Evolutionary conservation across 352 stramenopile species (phyloP).

Genomic region (Hyaloperonospora brassicae): DNA sequence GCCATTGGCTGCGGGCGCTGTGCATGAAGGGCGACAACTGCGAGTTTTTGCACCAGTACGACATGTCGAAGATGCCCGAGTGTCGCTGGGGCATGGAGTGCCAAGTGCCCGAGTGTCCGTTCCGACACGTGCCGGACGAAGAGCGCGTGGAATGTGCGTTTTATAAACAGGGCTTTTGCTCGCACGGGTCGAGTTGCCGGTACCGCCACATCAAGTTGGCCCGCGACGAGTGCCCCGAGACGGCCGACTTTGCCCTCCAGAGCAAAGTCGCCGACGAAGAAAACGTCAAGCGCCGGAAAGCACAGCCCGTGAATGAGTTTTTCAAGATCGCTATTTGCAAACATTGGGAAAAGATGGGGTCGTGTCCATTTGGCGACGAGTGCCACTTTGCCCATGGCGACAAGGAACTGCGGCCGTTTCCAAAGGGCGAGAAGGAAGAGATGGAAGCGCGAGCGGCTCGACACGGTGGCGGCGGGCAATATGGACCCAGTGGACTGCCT

Average conservation of each 20-base stretch:
- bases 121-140: slow-evolving; percentile 93
- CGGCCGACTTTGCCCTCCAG: slow-evolving; percentile 91
- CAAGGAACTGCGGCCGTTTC: slow-evolving; percentile 85
- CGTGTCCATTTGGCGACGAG: slow-evolving; percentile 93
- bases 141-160: slow-evolving; percentile 96
- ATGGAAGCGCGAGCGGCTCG: slow-evolving; percentile 15
- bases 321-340: slow-evolving; percentile 98
- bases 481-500: not conserved
- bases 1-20: slow-evolving; percentile 94
- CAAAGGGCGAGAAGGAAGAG: slow-evolving; percentile 56
- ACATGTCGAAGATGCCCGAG: slow-evolving; percentile 95
- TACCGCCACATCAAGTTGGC: slow-evolving; percentile 92
- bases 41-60: slow-evolving; percentile 94
- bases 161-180: slow-evolving; percentile 97
- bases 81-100: slow-evolving; percentile 96
- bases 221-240: slow-evolving; percentile 88
- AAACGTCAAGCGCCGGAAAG: slow-evolving; percentile 79
- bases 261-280: slow-evolving; percentile 88
- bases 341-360: slow-evolving; percentile 92
- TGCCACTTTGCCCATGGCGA: slow-evolving; percentile 97
- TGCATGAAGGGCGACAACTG: slow-evolving; percentile 98
- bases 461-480: slow-evolving; percentile 6
- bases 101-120: slow-evolving; percentile 94
- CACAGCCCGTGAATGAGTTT: slow-evolving; percentile 92
- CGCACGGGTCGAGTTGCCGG: slow-evolving; percentile 92